A percentile compares a stretch with the other conserved stretches of the same genome.
phyloP scores from a whole-genome alignment of 140 eudicot genomes.

The Flaveria floridana region DNA sequence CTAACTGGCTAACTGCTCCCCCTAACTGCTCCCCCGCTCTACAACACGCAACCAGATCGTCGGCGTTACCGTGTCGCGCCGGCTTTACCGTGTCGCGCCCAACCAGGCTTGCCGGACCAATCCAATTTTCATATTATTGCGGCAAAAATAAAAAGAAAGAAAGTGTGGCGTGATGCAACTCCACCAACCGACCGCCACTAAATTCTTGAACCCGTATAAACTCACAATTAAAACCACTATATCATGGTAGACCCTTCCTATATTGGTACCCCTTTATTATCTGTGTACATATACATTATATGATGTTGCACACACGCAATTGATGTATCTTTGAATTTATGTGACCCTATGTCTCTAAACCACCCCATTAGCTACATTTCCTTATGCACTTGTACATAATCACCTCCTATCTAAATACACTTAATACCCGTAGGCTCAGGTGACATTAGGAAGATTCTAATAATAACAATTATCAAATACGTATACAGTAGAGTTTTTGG shows the following conservation, averaged over 20 bases:
- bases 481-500: no score
- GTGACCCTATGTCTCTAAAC: background rate
- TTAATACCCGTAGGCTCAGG: no score
- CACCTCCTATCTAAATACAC: background rate
- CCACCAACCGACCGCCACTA: slow-evolving; percentile 14
- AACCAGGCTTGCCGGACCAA: no score
- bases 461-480: no score
- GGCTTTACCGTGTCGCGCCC: no score
- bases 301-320: background rate
- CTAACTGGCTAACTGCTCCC: no score
- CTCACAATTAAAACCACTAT: background rate
- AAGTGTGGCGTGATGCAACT: background rate
- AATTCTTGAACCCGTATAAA: slow-evolving; percentile 4
- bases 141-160: background rate
- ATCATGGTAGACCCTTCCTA: slow-evolving; percentile 7
- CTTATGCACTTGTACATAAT: background rate
- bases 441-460: no score
- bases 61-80: no score
- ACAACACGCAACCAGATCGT: no score
- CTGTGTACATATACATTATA: background rate
- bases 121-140: no score
- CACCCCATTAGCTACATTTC: background rate
- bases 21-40: no score
- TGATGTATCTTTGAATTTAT: background rate
- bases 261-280: background rate